Evolutionary conservation across 2,329 filamentous ascomycete species (phyloP), one percentile per base, ranked within the genome.

Genomic region (Fusarium brevicatenulatum): DNA sequence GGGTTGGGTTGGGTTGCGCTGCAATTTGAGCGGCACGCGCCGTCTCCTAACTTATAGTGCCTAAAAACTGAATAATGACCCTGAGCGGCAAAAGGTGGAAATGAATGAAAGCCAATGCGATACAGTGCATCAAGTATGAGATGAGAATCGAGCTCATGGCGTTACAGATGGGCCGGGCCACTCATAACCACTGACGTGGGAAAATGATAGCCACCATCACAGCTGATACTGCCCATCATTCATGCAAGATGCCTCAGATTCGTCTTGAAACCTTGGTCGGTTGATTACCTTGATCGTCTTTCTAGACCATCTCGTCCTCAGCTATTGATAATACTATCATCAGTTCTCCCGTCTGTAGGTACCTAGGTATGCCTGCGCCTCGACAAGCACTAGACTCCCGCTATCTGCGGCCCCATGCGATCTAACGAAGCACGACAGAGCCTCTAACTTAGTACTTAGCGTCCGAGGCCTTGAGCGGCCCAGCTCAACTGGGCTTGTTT

Each of bases 401-500:
- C 70, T 50, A 70, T 73, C 56, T 66, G 56, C 66, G 39, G 65
- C 66, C 57, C 66, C 43, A 47, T 52, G 44, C 42, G 46, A 25
- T 40, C 64, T 60, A 68, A 43, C 34, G 32, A 52, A 66, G 57
- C 54, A 52, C 44, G 39, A 36, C 58, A 70, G 59, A 70, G 47
- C 59, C 57, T 71, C 53, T 47, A 70, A 55, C 54, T 25, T 25
- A 25, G 25, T 47, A 73, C 40, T 70, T 71, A 73, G 66, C 49
- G 70, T 37, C 66, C 54, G 58, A 42, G 57, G 30, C 44, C 65
- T 40, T 36, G 5, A 52, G 66, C 42, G 63, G 42, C 70, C 59
- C 52, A 65, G 50, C 64, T 63, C 43, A 30, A 67, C 58, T 47
- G 44, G 44, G 44, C 44, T 77, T 69, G 71, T 65, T 74, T 76